A percentile compares a stretch with the other conserved stretches of the same genome.
Evolutionary conservation across 2,329 filamentous ascomycete genomes (phyloP).

Genomic region (Claviceps monticola): DNA sequence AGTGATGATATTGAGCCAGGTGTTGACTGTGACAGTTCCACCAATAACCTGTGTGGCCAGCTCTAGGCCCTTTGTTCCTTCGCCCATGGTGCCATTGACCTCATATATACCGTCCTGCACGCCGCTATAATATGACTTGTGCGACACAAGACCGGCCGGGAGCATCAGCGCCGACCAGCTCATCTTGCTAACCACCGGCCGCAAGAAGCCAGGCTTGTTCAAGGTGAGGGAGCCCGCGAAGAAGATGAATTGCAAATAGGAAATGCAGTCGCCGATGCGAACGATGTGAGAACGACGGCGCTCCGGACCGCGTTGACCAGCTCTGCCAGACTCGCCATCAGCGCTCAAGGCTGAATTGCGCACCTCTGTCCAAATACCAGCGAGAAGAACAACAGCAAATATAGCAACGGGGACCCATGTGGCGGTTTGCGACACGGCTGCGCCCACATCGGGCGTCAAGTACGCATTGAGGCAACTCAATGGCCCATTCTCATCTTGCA

Average conservation of each 20-base stretch:
- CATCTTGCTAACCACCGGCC: slow-evolving; percentile 47
- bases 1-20: slow-evolving; percentile 56
- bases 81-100: slow-evolving; percentile 48
- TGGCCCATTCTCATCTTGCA: background rate
- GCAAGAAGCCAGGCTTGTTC: slow-evolving; percentile 60
- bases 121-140: slow-evolving; percentile 13
- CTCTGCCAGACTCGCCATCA: background rate
- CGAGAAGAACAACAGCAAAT: background rate
- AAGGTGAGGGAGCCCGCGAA: slow-evolving; percentile 56
- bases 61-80: slow-evolving; percentile 39
- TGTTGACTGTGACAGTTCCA: slow-evolving; percentile 44
- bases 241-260: slow-evolving; percentile 64
- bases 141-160: slow-evolving; percentile 15
- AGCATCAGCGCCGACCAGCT: slow-evolving; percentile 40
- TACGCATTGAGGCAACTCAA: background rate
- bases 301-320: background rate
- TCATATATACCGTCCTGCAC: slow-evolving; percentile 46
- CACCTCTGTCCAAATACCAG: background rate
- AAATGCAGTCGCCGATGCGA: slow-evolving; percentile 41
- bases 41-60: slow-evolving; percentile 55
- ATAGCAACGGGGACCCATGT: background rate
- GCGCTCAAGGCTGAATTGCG: background rate
- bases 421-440: background rate
- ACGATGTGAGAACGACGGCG: background rate
- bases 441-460: background rate